Base-by-base conservation (phyloP, 495 filamentous ascomycete genomes). In the Neurospora sp. region DNA sequence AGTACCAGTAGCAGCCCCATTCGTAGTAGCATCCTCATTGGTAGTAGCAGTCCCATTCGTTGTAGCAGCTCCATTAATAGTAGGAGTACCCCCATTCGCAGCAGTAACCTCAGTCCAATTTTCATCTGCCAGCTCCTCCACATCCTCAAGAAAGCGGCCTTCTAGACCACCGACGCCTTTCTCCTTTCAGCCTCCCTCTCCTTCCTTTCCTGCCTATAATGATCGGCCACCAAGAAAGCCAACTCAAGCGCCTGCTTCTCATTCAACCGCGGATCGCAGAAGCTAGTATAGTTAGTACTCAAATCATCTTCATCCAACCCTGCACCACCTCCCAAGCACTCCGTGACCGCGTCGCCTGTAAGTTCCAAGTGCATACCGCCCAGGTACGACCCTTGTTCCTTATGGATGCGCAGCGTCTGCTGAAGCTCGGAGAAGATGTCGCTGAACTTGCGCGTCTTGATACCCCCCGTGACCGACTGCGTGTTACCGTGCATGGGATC, bases 401-500 rank as follows among this genome's bases (percentile, higher is more conserved):
- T 90, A 77, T 99, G 96, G 73, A 98, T 94, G 73, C 87, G 83
- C 71, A 98, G 83, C 4, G 94, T 92, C 75, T 92, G 88, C 69
- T 89, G 85, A 45, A 98, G 84, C 84, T 98, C 96, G 15, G 87
- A 89, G 76, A 97, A 88, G 74, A 99, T 97, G 80, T 92, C 89
- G 42, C 86, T 87, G 82, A 98, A 98, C 70, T 91, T 89, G 3
- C 96, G 87, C 4, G 96, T 99, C 85, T 99, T 99, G 79, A 97
- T 87, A 10, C 90, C 90, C 0, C 87, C 84, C 0, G 89, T 84
- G 0, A 93, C 94, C 24, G 89, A 87, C 71, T 84, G 84, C 28
- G 91, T 93, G 81, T 94, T 94, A 45, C 96, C 96, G 84, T 99
- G 96, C 96, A 98, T 98, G 13, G 96, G 96, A 82, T 99, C 96